These are phyloP conservation scores for Penicillium odoratum DNA, from an alignment of 495 filamentous ascomycete species.

Conservation along the genomic window DNA sequence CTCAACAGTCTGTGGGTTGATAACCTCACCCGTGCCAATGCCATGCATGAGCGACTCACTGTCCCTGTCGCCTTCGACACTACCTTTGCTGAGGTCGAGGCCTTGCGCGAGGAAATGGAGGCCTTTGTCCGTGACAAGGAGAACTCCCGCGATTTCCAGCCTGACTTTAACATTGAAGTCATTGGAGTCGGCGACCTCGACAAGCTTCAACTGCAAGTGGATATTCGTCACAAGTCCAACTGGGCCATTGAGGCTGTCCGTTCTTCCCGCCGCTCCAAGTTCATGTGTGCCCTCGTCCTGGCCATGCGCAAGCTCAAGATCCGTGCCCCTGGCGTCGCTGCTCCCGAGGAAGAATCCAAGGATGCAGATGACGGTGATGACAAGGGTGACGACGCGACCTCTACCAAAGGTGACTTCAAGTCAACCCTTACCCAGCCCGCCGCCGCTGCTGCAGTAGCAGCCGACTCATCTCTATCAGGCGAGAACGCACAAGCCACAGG, in stretches of 20 bases:
- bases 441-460: conserved; percentile 15
- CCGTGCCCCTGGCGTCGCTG: conserved; percentile 73
- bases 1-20: conserved; percentile 91
- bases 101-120: conserved; percentile 77
- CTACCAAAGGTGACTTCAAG: not conserved
- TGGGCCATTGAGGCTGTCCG: conserved; percentile 92
- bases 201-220: conserved; percentile 78
- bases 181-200: conserved; percentile 82
- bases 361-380: conserved; percentile 55
- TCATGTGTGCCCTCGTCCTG: conserved; percentile 90
- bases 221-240: conserved; percentile 91
- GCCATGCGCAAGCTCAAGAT: conserved; percentile 87
- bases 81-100: conserved; percentile 80
- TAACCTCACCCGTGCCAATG: conserved; percentile 84
- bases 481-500: conserved; percentile 36
- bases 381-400: conserved; percentile 4
- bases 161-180: conserved; percentile 75
- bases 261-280: conserved; percentile 82
- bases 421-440: conserved; percentile 9
- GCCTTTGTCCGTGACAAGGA: conserved; percentile 81
- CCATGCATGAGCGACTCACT: conserved; percentile 85
- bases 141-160: conserved; percentile 89
- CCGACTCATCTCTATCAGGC: conserved; percentile 12
- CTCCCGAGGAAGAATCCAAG: conserved; percentile 62
- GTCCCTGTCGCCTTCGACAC: conserved; percentile 84